phyloP scores from a whole-genome alignment of 495 filamentous ascomycete genomes.

The Sordaria brevicollis region DNA sequence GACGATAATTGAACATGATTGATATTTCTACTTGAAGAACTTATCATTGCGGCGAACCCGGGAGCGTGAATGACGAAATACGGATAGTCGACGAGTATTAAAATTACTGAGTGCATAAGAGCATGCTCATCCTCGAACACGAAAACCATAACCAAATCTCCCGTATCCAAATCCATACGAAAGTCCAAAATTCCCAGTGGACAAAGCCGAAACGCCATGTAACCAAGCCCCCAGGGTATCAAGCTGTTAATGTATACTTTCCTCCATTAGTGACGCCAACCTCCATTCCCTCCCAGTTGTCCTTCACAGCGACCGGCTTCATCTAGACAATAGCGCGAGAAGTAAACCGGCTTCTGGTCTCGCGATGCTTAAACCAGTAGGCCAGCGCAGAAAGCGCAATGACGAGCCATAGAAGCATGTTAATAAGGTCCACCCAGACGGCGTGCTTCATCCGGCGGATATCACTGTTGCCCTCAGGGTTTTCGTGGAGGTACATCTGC shows the following conservation, averaged over 20 bases:
- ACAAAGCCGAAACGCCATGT: background rate
- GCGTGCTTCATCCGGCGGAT: conserved; percentile 74
- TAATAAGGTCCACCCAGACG: conserved; percentile 72
- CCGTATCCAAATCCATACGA: background rate
- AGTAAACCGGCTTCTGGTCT: conserved; percentile 34
- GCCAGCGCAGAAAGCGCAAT: conserved; percentile 32
- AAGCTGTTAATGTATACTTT: background rate
- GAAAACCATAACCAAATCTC: no score
- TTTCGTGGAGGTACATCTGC: conserved; percentile 59
- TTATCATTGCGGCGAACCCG: background rate
- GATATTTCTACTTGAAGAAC: background rate
- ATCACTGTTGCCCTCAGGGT: conserved; percentile 47
- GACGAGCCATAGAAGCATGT: conserved; percentile 61
- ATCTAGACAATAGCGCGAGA: conserved; percentile 36
- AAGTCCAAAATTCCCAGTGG: background rate
- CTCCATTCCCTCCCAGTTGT: background rate
- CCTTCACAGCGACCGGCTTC: background rate
- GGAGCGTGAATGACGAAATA: no score
- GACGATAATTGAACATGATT: background rate
- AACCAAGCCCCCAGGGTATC: background rate
- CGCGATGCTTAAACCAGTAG: conserved; percentile 36
- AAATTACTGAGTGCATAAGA: background rate
- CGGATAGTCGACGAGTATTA: background rate
- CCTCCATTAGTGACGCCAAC: background rate
- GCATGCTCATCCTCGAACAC: background rate